A percentile compares a stretch with the other conserved stretches of the same genome.
phyloP scores from a whole-genome alignment of 78 protist species.

The Dictyostelium discoideum region DNA sequence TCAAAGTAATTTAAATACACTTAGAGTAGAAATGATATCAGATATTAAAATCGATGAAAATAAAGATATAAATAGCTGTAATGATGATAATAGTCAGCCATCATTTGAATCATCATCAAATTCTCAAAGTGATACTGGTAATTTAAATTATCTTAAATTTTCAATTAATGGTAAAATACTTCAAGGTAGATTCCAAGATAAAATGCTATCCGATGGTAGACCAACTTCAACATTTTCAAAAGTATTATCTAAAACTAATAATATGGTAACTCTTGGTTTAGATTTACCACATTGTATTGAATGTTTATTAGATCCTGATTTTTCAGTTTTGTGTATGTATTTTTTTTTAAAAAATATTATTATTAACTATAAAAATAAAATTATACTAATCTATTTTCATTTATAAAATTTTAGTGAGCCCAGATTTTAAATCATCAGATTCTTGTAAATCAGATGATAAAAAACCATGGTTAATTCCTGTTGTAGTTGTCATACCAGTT shows the following conservation, averaged over 20 bases:
- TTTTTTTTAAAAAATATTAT: not conserved
- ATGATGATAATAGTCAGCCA: not conserved
- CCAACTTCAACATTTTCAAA: not conserved
- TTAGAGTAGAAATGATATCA: not conserved
- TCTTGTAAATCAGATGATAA: not conserved
- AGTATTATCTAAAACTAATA: not conserved
- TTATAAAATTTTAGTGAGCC: not conserved
- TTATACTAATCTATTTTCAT: too few relatives aligned
- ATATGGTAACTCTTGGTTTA: not conserved
- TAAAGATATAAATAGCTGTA: not conserved
- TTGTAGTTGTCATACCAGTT: conserved; percentile 6
- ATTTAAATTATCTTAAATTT: conserved; percentile 8
- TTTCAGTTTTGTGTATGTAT: not conserved
- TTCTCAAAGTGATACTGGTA: not conserved
- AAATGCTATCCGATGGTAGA: not conserved
- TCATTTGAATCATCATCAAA: not conserved
- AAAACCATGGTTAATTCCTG: conserved; percentile 3
- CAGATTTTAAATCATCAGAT: not conserved
- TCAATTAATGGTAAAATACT: not conserved
- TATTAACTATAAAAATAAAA: too few relatives aligned
- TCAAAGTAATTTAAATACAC: not conserved
- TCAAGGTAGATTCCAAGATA: not conserved
- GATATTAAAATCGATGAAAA: not conserved
- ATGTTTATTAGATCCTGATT: conserved; percentile 10
- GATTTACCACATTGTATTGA: not conserved